Base-by-base conservation (phyloP, 768 basidiomycete species). In the Trametes cingulata region DNA sequence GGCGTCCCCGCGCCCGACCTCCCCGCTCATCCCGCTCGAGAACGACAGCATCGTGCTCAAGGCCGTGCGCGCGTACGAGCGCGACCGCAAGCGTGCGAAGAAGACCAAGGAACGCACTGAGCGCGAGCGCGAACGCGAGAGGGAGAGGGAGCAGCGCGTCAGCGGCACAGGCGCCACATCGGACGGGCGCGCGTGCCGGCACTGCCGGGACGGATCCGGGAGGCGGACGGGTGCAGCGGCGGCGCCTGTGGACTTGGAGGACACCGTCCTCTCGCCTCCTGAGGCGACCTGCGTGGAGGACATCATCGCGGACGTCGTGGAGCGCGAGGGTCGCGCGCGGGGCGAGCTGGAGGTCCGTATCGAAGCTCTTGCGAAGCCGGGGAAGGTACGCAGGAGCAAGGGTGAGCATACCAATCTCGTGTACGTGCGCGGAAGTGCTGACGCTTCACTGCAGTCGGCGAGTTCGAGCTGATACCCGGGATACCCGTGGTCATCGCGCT, bases 401-500 rank as follows among this genome's bases (percentile, higher is more conserved):
- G 78, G 82, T 80, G 69, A 56, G 77, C 68, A 0, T 25, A 15
- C 35, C 27, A 5, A 39, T 42, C 58, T 50, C 47, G 47, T 56
- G 19, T 19, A n/a, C 50, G 46, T 24, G 46, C 43, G 36, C 14
- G 27, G 20, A 24, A 24, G 35, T 54, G 27, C 43, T 48, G 60
- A 45, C n/a, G 20, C 48, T 39, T 41, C 25, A 13, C 43, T 19
- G 22, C 63, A 79, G 83, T 77, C 25, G 76, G 76, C 37, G 85
- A 85, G 55, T 87, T 84, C 63, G 85, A 86, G 72, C 67, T 85
- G 24, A 72, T 87, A 12, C 83, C 84, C 4, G 75, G 74, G 35
- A 68, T 82, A 42, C 82, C 78, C 29, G 76, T 80, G 35, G 85
- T 87, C 46, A 84, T 87, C 59, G 82, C 77, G 27, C 73, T 87